Evolutionary conservation across 805 yeast species (phyloP), one percentile per base, ranked within the genome.

Genomic region (Candida suzukii): DNA sequence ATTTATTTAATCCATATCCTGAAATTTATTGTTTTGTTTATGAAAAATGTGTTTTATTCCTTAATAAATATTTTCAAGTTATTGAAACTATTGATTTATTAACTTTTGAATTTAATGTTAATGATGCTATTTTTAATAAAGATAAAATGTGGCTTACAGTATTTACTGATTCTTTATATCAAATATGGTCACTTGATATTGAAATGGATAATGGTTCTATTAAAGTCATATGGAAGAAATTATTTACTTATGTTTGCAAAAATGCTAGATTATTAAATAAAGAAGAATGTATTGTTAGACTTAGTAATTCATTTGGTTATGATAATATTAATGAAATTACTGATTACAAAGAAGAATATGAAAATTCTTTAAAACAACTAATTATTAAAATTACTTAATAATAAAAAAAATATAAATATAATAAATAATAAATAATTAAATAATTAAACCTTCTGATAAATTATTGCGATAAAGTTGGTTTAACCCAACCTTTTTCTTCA

Each of bases 231-330:
- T 27, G 24, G 33, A 6, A 20, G 21, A 37, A 28, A 11, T 8
- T n/a, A 12, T 17, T 18, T 17, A 28, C 29, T 26, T 37, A 37
- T 18, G 7, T 10, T 21, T 28, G 28, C 6, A 37, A 37, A 13
- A n/a, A 27, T 16, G 18, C 28, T 19, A 37, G 28, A 19, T 16
- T 37, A 16, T 4, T 37, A 6, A 27, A 20, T n/a, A 21, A 28
- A 14, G 16, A 57, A n/a, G 11, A 7, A 3, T 9, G 5, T 4
- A 9, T 35, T 3, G n/a, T 35, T 61, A 44, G 60, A 59, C 37
- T 60, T 60, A 11, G 35, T 41, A 41, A 49, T 58, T 37, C 61
- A 41, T n/a, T n/a, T n/a, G n/a, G n/a, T n/a, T n/a, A n/a, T n/a
- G n/a, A n/a, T n/a, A n/a, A n/a, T n/a, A n/a, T n/a, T n/a, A n/a